phyloP scores from a whole-genome alignment of 176 grass and related monocot species.

The Microstegium vimineum region DNA sequence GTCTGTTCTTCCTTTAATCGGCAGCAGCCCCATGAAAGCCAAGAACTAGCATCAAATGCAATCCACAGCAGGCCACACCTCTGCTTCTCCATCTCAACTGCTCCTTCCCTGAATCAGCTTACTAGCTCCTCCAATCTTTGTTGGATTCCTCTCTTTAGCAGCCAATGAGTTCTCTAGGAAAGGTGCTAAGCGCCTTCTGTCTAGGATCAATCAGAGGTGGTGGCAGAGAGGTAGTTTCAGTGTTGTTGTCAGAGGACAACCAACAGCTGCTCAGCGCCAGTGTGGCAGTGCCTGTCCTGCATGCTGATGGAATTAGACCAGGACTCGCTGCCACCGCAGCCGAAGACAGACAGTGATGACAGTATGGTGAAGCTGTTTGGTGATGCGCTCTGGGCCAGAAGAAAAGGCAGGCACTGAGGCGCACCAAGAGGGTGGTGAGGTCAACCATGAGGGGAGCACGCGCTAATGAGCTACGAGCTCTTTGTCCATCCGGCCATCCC shows the following conservation, averaged over 20 bases:
- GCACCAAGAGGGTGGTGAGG: background rate
- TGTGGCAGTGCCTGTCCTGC: background rate
- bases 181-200: background rate
- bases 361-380: background rate
- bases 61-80: background rate
- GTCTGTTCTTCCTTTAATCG: background rate
- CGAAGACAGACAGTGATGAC: background rate
- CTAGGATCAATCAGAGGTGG: background rate
- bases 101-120: background rate
- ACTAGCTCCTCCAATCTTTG: background rate
- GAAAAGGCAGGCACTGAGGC: too few relatives aligned
- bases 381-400: background rate
- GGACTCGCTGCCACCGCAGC: background rate
- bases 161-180: background rate
- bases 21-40: background rate
- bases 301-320: background rate
- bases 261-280: background rate
- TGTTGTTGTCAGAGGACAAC: background rate
- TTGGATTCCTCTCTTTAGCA: background rate
- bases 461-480: background rate
- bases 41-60: background rate
- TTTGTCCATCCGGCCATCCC: background rate
- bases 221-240: background rate
- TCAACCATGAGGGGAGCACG: background rate
- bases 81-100: background rate